These are phyloP conservation scores for Coemansia javaensis DNA, from an alignment of 192 early-diverging fungal genomes.

Conservation along the genomic window DNA sequence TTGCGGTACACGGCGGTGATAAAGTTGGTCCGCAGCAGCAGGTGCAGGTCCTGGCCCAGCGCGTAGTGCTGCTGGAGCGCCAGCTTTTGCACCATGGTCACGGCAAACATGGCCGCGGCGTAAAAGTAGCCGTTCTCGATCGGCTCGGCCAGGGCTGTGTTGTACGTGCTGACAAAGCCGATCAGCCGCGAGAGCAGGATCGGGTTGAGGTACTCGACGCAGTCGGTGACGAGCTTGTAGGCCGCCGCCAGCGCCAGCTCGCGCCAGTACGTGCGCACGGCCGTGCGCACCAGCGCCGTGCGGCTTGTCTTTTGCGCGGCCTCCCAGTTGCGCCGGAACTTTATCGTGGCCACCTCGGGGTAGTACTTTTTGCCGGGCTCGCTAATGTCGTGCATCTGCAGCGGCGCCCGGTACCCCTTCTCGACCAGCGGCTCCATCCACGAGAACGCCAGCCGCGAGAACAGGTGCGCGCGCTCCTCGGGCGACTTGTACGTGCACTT, in stretches of 20 bases:
- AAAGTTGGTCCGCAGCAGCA: neutral
- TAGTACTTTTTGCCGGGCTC: slow-evolving; percentile 59
- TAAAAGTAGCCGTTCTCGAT: too few species aligned
- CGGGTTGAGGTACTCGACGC: too few species aligned
- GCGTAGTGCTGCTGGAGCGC: slow-evolving; percentile 1
- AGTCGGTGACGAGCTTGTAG: slow-evolving; percentile 53
- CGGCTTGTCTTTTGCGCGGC: slow-evolving; percentile 55
- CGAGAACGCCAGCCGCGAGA: slow-evolving; percentile 74
- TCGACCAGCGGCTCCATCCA: slow-evolving; percentile 90
- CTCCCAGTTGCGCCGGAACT: slow-evolving; percentile 75
- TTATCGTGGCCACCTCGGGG: slow-evolving; percentile 58
- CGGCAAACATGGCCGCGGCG: slow-evolving; percentile 14
- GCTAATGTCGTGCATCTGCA: slow-evolving; percentile 80
- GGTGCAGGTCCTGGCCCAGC: neutral
- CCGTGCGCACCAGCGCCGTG: slow-evolving; percentile 67
- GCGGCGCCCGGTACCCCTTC: slow-evolving; percentile 67
- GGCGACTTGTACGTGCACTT: slow-evolving; percentile 42
- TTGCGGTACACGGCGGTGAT: slow-evolving; percentile 15
- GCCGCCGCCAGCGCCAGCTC: slow-evolving; percentile 67
- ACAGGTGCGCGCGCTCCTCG: slow-evolving; percentile 78
- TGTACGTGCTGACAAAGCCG: slow-evolving; percentile 13
- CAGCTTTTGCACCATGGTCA: neutral
- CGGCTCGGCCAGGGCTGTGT: neutral
- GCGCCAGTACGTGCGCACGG: slow-evolving; percentile 60
- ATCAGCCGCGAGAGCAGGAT: too few species aligned